These are phyloP conservation scores for Aurantiochytrium sp. DNA, from an alignment of 108 stramenopile genomes.

Conservation along the genomic window DNA sequence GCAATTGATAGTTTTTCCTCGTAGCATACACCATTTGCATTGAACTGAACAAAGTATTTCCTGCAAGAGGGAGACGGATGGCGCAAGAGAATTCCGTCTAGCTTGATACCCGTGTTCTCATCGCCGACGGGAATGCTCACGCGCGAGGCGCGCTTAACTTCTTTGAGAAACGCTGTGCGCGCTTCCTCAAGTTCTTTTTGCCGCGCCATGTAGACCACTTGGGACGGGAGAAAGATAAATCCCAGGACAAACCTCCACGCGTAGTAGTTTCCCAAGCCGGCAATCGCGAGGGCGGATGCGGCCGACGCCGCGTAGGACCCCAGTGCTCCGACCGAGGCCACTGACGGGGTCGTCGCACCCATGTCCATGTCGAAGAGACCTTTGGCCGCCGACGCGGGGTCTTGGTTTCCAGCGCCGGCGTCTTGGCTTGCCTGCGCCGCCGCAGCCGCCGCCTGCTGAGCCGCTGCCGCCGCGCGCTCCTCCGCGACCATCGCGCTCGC, in stretches of 20 bases:
- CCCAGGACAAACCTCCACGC: neutral
- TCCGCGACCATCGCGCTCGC: no score
- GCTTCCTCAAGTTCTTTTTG: neutral
- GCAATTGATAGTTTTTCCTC: neutral
- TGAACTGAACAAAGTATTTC: neutral
- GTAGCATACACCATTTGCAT: conserved; percentile 1
- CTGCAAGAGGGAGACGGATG: neutral
- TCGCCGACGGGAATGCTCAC: neutral
- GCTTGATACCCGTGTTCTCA: neutral
- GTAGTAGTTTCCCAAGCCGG: neutral
- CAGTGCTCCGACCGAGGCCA: neutral
- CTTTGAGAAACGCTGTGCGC: neutral
- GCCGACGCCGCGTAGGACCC: neutral
- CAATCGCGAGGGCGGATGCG: neutral
- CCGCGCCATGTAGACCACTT: neutral
- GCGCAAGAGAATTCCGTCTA: neutral
- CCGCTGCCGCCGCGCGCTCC: no score
- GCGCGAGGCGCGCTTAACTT: neutral
- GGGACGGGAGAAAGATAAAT: neutral
- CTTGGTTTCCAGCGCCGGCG: neutral
- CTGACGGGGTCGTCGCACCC: neutral
- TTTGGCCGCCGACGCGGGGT: no score
- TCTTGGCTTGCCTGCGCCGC: neutral
- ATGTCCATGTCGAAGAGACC: neutral
- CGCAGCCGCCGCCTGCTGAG: no score